These are phyloP conservation scores for Naganishia kalamii DNA, from an alignment of 768 basidiomycete species.

Conservation along the genomic window DNA sequence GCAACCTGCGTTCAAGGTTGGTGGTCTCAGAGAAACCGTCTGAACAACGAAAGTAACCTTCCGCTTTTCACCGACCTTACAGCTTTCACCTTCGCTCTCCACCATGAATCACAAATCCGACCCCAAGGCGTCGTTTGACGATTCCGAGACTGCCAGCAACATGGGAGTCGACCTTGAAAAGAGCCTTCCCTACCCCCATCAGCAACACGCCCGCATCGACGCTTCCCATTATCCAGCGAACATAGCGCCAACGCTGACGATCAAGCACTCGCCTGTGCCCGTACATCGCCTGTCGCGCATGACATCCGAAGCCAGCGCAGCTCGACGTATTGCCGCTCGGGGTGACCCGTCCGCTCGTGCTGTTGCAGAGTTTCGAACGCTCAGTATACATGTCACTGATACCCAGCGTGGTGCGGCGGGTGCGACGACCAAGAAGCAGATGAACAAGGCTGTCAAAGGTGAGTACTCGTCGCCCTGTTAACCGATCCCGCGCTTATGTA, in stretches of 20 bases:
- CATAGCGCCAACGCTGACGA: not conserved
- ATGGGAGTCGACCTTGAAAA: not conserved
- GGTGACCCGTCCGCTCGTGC: constrained; percentile 31
- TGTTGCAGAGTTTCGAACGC: constrained; percentile 48
- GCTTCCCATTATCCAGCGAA: not conserved
- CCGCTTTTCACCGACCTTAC: not conserved
- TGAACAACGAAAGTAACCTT: not conserved
- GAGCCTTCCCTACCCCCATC: not conserved
- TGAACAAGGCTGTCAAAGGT: constrained; percentile 32
- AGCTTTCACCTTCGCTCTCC: not conserved
- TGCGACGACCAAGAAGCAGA: constrained; percentile 9
- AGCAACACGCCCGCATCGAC: not conserved
- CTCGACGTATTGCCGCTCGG: not conserved
- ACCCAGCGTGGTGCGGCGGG: constrained; percentile 25
- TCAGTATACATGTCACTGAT: constrained; percentile 50
- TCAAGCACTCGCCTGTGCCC: not conserved
- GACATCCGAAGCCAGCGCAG: not conserved
- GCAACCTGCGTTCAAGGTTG: no score
- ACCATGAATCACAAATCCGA: not conserved
- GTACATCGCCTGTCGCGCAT: not conserved
- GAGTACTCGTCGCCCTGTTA: not conserved
- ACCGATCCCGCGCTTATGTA: not conserved
- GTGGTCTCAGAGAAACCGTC: no score
- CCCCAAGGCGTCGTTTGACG: not conserved
- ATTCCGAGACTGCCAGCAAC: not conserved